Base-by-base conservation (phyloP, 2,329 filamentous ascomycete genomes). In the Paracorniculantispora psalliotae region DNA sequence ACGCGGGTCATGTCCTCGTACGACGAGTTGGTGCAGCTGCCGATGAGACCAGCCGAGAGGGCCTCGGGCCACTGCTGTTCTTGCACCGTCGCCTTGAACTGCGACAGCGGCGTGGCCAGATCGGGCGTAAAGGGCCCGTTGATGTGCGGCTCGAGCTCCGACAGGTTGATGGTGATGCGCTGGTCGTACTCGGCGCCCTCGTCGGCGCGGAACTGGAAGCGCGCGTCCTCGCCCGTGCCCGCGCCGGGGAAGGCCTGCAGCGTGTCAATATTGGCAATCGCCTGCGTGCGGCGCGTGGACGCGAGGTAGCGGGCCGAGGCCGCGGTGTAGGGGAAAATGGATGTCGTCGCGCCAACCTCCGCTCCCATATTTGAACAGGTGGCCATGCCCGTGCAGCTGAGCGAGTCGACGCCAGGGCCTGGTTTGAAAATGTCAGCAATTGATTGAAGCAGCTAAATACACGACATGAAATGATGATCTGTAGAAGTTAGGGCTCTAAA, bases 1-100 rank as follows among this genome's bases (percentile, higher is more conserved):
- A 92, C 91, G 62, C 93, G 88, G 37, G 92, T 96, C 94, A 99
- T 99, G 72, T 99, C 94, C 76, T 97, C 89, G 73, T 97, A 99
- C 2, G 94, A 97, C 73, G 91, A 96, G 82, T 99, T 99, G 53
- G 94, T 99, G 81, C 94, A 99, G 77, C 92, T 96, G 61, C 94
- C 94, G 70, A 99, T 99, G 57, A 99, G 82, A 54, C 92, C 92
- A 26, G 94, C 93, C 13, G 92, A 94, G 62, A 99, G 88, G 63
- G 88, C 91, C 70, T 90, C 84, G 2, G 94, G 94, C 94, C 94
- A 99, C 53, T 89, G 79, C 73, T 97, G 91, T 67, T 88, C 82
- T 74, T 89, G 82, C 23, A 97, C 91, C 2, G 89, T 87, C 60
- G 90, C 83, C 70, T 92, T 91, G 79, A 99, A 99, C 69, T 88